Evolutionary conservation across 2,329 filamentous ascomycete genomes (phyloP), one percentile per base, ranked within the genome.

Genomic region (Apiospora sp.): DNA sequence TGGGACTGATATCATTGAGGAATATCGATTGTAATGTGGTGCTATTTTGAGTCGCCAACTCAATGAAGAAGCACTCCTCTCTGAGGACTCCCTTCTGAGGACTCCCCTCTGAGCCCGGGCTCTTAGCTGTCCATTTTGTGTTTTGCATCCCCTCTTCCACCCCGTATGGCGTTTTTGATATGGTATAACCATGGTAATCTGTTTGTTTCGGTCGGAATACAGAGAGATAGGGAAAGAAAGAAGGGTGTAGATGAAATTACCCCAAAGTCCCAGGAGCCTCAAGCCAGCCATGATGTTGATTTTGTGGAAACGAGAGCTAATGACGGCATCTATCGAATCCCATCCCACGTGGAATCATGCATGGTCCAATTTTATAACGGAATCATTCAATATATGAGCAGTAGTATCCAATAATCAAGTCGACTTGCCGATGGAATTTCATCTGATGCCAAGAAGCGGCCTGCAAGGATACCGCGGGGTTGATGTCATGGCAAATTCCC

Each of bases 401-500:
- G 37, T 41, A n/a, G 6, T 48, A 48, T 2, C 3, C 8, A 19
- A n/a, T 10, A 48, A 48, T 8, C 46, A n/a, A 48, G 46, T n/a
- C 8, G 19, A 1, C 46, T 27, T 13, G n/a, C 24, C 14, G 49
- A 16, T 34, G 27, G 54, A 61, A 34, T 19, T 19, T 16, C 16
- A 24, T 22, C 37, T 37, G 16, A n/a, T 37, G 54, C 54, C 54
- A 61, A 37, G 54, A 37, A 16, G 30, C 16, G 4, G 1, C 24
- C n/a, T n/a, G 58, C 30, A 64, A n/a, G 58, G 58, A 64, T 64
- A 4, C 30, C 58, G 58, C 34, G 58, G 58, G 58, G 58, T 64
- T 64, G 58, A 64, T 64, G 58, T 64, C 58, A 64, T 41, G 19
- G 58, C 54, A 10, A 46, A 48, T 68, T 68, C 24, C 43, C 43